Base-by-base conservation (phyloP, 2,329 filamentous ascomycete species). In the Aspergillus eucalypticola region DNA sequence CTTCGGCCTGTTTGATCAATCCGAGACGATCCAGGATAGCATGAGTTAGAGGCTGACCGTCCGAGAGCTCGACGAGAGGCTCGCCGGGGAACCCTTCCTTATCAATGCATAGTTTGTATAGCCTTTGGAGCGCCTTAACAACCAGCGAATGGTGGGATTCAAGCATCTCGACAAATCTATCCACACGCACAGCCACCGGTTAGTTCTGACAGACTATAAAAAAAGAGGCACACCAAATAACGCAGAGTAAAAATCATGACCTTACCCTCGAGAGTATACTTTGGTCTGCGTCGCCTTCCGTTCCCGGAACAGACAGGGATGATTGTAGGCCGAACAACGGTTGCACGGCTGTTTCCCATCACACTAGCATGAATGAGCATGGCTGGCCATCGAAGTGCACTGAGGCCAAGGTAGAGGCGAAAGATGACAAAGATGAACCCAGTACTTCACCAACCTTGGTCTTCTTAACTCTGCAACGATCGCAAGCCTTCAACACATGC, bases 401-500 rank as follows among this genome's bases (percentile, higher is more conserved):
- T 27, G 25, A 49, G 48, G 44, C 44, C 32, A n/a, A 49, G 52
- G 50, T 46, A 56, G 11, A 55, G 61, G 38, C 21, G 35, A 48
- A 39, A 38, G 41, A 53, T 38, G 44, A 48, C 55, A 52, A 29
- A 61, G 52, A 38, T 27, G 29, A 19, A 23, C 25, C 42, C 54
- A 53, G 38, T 32, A 60, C 50, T 60, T 58, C 61, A 70, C 66
- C 60, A 61, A 78, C 77, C 72, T 79, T 79, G 59, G 77, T 78
- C 65, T 79, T 79, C 63, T 79, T 79, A 48, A 79, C 75, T 57
- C 77, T 74, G 65, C 77, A 79, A n/a, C 76, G 76, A 69, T 79
- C 77, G 61, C 77, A 79, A 5, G 77, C 77, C 58, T 79, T 79
- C 15, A 78, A 64, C 29, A 79, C 77, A 70, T 79, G 77, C 62